Evolutionary conservation across 1,284 basidiomycete species (phyloP), one percentile per base, ranked within the genome.

Genomic region (Trametes polyzona): DNA sequence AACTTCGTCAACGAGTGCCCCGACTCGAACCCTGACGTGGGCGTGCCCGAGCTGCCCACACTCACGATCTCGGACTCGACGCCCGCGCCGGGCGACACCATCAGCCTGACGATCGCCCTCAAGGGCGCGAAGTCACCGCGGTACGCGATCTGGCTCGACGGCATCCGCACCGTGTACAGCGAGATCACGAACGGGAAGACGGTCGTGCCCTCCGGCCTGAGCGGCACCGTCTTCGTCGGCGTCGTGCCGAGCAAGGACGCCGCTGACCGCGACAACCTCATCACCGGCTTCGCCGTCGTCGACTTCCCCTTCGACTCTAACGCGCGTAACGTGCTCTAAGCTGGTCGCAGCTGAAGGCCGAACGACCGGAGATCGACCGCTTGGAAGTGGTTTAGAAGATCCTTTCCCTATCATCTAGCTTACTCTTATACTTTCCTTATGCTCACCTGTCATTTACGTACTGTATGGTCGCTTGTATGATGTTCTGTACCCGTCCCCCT

Each of bases 11-110:
- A 37, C 39, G 33, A 43, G 4, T 80, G 78, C 71, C 78, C 79
- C 3, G 41, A 47, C 23, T 65, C 71, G 47, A 79, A 78, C 71
- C 71, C 75, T 4, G 64, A 69, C 2, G 70, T 78, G n/a, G n/a
- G n/a, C 24, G 61, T 74, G 46, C 73, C 79, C 61, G 62, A 62
- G 56, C 72, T 76, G 69, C 74, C 78, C 7, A 63, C 71, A 4
- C 68, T 76, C 35, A 65, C 67, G 35, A 54, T 71, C 23, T 58
- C 47, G 44, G 53, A 62, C 37, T 42, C 65, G n/a, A 58, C 67
- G 21, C 59, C 65, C 40, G 51, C 63, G 29, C 60, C 65, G 60
- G 69, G 66, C 52, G 61, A 66, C 37, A 69, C 63, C 26, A 59
- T 72, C 46, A 67, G 64, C 14, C 58, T 78, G 60, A 59, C 61